phyloP scores from a whole-genome alignment of 73 alveolate species.

The Durusdinium trenchii region DNA sequence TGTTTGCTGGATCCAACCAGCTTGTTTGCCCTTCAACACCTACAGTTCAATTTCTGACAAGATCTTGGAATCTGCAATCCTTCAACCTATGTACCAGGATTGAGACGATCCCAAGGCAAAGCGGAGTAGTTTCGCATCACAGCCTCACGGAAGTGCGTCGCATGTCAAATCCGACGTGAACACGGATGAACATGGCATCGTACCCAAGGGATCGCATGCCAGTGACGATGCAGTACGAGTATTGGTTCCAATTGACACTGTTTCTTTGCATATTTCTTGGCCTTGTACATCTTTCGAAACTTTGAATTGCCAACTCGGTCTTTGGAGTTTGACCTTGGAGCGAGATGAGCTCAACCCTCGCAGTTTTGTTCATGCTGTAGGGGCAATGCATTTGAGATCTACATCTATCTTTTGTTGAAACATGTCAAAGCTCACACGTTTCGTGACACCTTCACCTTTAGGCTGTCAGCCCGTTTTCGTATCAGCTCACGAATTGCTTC shows the following conservation, averaged over 20 bases:
- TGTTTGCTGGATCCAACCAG: conserved; percentile 85
- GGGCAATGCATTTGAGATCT: no score
- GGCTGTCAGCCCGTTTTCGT: no score
- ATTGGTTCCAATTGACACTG: no score
- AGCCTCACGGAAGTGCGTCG: conserved; percentile 21
- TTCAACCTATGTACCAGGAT: neutral
- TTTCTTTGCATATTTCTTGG: neutral
- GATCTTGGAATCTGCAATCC: neutral
- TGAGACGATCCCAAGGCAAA: conserved; percentile 69
- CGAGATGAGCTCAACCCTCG: neutral
- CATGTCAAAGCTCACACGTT: no score
- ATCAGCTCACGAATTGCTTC: no score
- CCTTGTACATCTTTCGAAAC: conserved; percentile 79
- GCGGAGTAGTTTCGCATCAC: conserved; percentile 78
- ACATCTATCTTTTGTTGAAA: no score
- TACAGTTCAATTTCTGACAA: neutral
- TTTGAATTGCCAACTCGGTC: conserved; percentile 59
- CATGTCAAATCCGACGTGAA: no score
- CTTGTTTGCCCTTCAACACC: conserved; percentile 82
- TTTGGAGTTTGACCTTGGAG: neutral
- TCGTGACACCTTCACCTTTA: no score
- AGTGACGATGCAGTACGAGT: no score
- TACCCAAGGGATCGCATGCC: no score
- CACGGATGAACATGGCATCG: neutral
- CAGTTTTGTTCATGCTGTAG: no score